These are phyloP conservation scores for Leishmania guyanensis DNA, from an alignment of 208 protist genomes.

Conservation along the genomic window DNA sequence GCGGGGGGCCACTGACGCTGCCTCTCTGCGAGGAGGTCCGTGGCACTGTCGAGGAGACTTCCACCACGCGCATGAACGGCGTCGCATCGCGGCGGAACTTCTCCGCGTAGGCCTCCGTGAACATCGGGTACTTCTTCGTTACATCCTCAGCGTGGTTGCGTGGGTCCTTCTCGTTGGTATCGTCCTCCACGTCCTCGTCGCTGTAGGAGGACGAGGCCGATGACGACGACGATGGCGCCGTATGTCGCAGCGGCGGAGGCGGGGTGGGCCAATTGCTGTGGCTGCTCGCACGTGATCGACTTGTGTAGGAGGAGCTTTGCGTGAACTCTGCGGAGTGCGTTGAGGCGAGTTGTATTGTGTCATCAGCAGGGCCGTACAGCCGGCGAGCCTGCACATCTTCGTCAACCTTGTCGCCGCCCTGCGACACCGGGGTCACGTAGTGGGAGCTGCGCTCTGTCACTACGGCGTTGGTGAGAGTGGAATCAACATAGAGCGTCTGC, in stretches of 20 bases:
- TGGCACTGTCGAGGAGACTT: slow-evolving; percentile 5
- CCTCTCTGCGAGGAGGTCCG: neutral
- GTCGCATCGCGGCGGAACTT: slow-evolving; percentile 41
- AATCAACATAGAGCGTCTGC: slow-evolving; percentile 11
- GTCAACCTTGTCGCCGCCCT: slow-evolving; percentile 13
- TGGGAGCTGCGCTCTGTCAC: slow-evolving; percentile 14
- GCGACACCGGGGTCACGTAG: slow-evolving; percentile 24
- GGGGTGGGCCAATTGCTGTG: slow-evolving; percentile 24
- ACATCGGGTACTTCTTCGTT: slow-evolving; percentile 63
- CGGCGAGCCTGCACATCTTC: neutral
- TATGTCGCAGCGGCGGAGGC: slow-evolving; percentile 13
- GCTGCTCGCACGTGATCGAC: slow-evolving; percentile 36
- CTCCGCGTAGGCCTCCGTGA: slow-evolving; percentile 57
- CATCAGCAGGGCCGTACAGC: neutral
- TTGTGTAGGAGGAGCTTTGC: slow-evolving; percentile 25
- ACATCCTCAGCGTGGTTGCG: slow-evolving; percentile 41
- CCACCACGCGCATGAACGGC: slow-evolving; percentile 52
- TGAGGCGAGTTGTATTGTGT: slow-evolving; percentile 3
- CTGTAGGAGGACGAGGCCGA: slow-evolving; percentile 23
- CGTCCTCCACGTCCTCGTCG: slow-evolving; percentile 31
- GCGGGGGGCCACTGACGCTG: neutral
- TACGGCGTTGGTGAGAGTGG: neutral
- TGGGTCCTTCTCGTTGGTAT: slow-evolving; percentile 33
- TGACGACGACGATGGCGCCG: slow-evolving; percentile 19
- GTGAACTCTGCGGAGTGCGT: slow-evolving; percentile 22